phyloP scores from a whole-genome alignment of 345 rosid species.

The Fremontodendron californicum region DNA sequence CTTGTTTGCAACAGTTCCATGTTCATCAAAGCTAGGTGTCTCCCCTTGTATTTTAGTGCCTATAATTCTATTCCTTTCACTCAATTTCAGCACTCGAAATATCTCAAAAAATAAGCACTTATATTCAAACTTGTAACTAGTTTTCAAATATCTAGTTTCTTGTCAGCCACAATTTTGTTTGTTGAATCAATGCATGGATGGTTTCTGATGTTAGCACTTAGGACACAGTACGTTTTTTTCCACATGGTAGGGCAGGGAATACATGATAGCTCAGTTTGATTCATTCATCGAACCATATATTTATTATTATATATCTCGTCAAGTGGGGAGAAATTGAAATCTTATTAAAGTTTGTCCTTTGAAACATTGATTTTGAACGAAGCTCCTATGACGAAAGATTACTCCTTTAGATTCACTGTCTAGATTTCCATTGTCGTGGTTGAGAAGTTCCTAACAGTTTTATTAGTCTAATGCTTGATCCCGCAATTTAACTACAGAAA shows the following conservation, averaged over 20 bases:
- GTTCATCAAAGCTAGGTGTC: not conserved
- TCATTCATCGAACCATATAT: not conserved
- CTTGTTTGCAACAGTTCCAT: not conserved
- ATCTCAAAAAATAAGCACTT: not conserved
- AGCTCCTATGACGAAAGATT: not conserved
- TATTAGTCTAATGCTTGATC: not conserved
- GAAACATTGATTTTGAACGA: not conserved
- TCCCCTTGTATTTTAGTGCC: not conserved
- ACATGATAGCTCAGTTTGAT: not conserved
- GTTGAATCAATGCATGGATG: not conserved
- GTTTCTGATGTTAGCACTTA: not conserved
- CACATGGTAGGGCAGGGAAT: conserved; percentile 1
- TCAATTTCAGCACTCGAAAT: too few species aligned
- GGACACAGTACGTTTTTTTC: too few species aligned
- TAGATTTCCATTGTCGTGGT: not conserved
- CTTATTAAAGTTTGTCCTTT: not conserved
- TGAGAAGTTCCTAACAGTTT: not conserved
- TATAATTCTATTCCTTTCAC: not conserved
- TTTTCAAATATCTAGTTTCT: not conserved
- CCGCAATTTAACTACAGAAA: not conserved
- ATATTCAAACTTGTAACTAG: not conserved
- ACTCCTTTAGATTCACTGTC: not conserved
- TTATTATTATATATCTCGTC: not conserved
- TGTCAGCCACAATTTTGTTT: not conserved
- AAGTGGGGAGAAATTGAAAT: not conserved